Evolutionary conservation across 768 basidiomycete genomes (phyloP), one percentile per base, ranked within the genome.

Genomic region (Macrocybe gigantea): DNA sequence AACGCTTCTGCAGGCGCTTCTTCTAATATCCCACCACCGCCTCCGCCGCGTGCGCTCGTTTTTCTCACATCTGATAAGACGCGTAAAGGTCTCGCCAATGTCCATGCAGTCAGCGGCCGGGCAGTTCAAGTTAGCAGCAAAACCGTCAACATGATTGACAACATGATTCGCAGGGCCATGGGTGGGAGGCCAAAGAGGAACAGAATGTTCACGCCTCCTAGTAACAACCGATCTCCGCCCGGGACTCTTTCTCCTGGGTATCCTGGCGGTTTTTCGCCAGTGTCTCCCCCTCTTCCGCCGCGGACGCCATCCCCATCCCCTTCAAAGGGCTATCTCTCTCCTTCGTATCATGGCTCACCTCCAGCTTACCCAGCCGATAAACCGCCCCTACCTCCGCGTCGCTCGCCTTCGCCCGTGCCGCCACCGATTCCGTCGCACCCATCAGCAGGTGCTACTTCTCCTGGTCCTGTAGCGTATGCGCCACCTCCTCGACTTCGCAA

Each of bases 121-220:
- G 86, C 84, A 0, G 83, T 83, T 33, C 75, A 79, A 55, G 75
- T 85, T 51, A 86, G 81, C 46, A 60, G 75, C 10, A 77, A 78
- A 52, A 88, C 86, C 0, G 69, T 87, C 33, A 67, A 65, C 2
- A 60, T 76, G 47, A 79, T 89, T 52, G 82, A 87, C 56, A 63
- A 57, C 43, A 73, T 83, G 70, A 77, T 87, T 47, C 69, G 77
- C 13, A 69, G 70, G 8, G 79, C 80, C 0, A 72, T 82, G 48
- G 78, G 81, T 44, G 66, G 65, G 35, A 67, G 74, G 55, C 53
- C 66, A 29, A 72, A 70, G 53, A 61, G 47, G 49, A 57, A 40
- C 42, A 56, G 45, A 39, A 58, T 34, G 33, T 57, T 55, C 51
- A 44, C 32, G 42, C 12, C 42, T 2, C 14, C 9, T 9, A 13